Base-by-base conservation (phyloP, 148 eudicot genomes). In the Spergularia marina region DNA sequence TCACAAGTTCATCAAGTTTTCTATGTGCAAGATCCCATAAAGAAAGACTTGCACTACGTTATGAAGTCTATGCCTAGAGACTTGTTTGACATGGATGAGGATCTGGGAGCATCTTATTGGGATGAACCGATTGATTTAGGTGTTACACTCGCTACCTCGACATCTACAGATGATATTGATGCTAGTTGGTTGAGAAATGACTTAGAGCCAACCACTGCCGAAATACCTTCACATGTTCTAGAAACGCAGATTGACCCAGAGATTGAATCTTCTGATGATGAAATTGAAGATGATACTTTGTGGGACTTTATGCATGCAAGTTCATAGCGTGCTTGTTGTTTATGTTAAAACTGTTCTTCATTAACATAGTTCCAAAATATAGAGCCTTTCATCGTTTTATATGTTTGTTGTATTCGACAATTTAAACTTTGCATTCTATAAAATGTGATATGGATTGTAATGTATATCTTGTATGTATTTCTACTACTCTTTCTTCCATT, bases 241-340 rank as follows among this genome's bases (percentile, higher is more conserved):
- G 9, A 34, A 10, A 36, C 51, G 7, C 49, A 71, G 17, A 15
- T 61, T 1, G 62, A 70, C 1, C 9, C 17, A 7, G 49, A 71
- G 47, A 71, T 7, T 54, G 44, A 71, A 8, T 47, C 7, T 71
- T 71, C 73, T 25, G 49, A 70, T 54, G 73, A 70, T 34, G 61
- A 70, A 47, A 70, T 54, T 54, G 74, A 54, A 39, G 62, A 71
- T 71, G 74, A 71, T 36, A 54, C 62, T 34, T 17, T 71, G 18
- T 71, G 62, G 62, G 74, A 71, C 34, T 53, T 36, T 15, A 23
- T 54, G 73, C 41, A 70, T 13, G 21, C 73, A 20, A 53, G n/a
- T 25, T 52, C 34, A 30, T 30, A 30, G 34, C 2, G 34, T 2
- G 34, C 34, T 30, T 30, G 34, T 30, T 30, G 1, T 1, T 30